Evolutionary conservation across 2,329 filamentous ascomycete genomes (phyloP).

Genomic region (Colletotrichum tanaceti): DNA sequence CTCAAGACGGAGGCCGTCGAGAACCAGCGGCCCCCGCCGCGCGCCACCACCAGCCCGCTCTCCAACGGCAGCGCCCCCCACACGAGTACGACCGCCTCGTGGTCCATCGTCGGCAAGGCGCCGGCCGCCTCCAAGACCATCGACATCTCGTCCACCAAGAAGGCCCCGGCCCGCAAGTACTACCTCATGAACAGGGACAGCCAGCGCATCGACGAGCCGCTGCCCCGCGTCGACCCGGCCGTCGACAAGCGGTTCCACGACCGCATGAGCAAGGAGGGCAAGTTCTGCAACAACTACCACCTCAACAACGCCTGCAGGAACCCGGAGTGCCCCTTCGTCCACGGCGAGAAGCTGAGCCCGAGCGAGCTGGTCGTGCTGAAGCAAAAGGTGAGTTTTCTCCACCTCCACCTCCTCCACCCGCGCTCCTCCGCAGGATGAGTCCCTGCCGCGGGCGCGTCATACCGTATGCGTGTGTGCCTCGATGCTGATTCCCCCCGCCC

Average conservation of each 20-base stretch:
- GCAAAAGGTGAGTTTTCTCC: slow-evolving; percentile 33
- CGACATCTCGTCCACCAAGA: slow-evolving; percentile 46
- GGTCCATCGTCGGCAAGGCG: slow-evolving; percentile 43
- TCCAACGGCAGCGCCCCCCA: slow-evolving; percentile 9
- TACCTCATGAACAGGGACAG: slow-evolving; percentile 47
- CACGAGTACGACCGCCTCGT: slow-evolving; percentile 40
- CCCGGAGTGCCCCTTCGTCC: slow-evolving; percentile 41
- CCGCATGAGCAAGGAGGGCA: slow-evolving; percentile 36
- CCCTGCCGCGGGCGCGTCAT: too few relatives aligned
- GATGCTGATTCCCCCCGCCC: neutral
- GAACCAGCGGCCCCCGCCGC: neutral
- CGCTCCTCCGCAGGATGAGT: too few relatives aligned
- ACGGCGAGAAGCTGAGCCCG: slow-evolving; percentile 40
- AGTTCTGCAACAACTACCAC: slow-evolving; percentile 44
- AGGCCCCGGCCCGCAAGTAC: slow-evolving; percentile 40
- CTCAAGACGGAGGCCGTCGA: slow-evolving; percentile 6
- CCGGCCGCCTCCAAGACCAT: slow-evolving; percentile 42
- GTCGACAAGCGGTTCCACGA: slow-evolving; percentile 43
- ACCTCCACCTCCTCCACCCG: too few relatives aligned
- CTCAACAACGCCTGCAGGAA: slow-evolving; percentile 41
- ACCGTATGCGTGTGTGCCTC: too few relatives aligned
- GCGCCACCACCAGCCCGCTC: neutral
- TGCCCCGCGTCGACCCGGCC: slow-evolving; percentile 43
- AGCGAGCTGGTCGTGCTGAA: slow-evolving; percentile 42
- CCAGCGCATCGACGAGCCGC: slow-evolving; percentile 48